These are phyloP conservation scores for Keithomyces neogunnii DNA, from an alignment of 2,329 filamentous ascomycete species.

Conservation along the genomic window DNA sequence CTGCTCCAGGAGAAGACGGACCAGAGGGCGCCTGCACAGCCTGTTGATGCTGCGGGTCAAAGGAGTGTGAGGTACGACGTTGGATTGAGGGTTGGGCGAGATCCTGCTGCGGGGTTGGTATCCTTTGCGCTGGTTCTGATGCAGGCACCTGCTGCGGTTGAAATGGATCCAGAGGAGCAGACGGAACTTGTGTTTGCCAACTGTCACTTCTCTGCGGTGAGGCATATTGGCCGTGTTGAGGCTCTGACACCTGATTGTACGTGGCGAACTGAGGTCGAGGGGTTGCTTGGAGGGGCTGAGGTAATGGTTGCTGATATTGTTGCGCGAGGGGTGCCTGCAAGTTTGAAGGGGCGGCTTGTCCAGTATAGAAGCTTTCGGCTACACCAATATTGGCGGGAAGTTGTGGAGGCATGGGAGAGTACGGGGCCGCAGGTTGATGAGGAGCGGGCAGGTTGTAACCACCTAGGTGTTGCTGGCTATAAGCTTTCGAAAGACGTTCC, in stretches of 20 bases:
- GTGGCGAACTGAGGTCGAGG: slow-evolving; percentile 33
- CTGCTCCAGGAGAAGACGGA: slow-evolving; percentile 28
- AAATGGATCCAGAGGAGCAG: slow-evolving; percentile 25
- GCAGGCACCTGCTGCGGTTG: slow-evolving; percentile 15
- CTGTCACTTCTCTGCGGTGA: slow-evolving; percentile 40
- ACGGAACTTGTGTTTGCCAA: slow-evolving; percentile 37
- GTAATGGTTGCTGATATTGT: slow-evolving; percentile 17
- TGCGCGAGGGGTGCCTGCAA: slow-evolving; percentile 9
- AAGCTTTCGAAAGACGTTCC: slow-evolving; percentile 86
- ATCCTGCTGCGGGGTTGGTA: slow-evolving; percentile 22
- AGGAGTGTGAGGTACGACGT: slow-evolving; percentile 51
- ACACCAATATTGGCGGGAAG: slow-evolving; percentile 38
- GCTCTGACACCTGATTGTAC: slow-evolving; percentile 33
- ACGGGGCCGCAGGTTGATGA: slow-evolving; percentile 51
- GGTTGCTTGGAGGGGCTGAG: slow-evolving; percentile 20
- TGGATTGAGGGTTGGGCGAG: slow-evolving; percentile 31
- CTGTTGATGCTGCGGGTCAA: slow-evolving; percentile 29
- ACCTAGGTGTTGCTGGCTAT: slow-evolving; percentile 68
- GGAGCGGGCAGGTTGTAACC: slow-evolving; percentile 50
- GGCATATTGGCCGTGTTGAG: slow-evolving; percentile 33
- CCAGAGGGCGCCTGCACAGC: slow-evolving; percentile 19
- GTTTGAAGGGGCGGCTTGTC: slow-evolving; percentile 41
- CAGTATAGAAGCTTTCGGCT: slow-evolving; percentile 77
- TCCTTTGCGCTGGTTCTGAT: slow-evolving; percentile 17
- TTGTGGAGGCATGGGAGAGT: slow-evolving; percentile 59